Evolutionary conservation across 2,329 filamentous ascomycete genomes (phyloP), one percentile per base, ranked within the genome.

Genomic region (Aspergillus caelatus): DNA sequence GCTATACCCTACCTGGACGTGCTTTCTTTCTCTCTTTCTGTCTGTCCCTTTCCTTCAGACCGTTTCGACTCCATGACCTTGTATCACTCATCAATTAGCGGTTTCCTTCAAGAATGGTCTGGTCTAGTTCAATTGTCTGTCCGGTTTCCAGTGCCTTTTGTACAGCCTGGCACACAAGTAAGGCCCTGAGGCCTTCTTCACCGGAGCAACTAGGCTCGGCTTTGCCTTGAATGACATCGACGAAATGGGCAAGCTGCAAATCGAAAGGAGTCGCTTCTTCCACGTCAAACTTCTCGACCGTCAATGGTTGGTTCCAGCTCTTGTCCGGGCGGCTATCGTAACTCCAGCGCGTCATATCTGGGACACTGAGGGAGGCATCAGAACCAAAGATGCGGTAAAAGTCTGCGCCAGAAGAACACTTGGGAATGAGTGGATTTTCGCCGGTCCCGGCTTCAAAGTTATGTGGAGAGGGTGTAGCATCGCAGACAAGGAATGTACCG

Each of bases 361-460:
- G 84, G 19, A 87, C 82, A 68, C 84, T 86, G 1, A 88, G 69
- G 23, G 78, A 81, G 0, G 75, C 85, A 2, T 84, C 74, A 0
- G 81, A 82, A 0, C 85, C 85, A 63, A 87, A 83, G n/a, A 88
- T 81, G 0, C 84, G 79, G 62, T 87, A 88, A 57, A 85, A 82
- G 45, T 75, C 74, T 16, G 70, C 65, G 80, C 81, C 62, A 74
- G 74, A 0, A 71, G 75, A 2, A 12, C 36, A 41, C 28, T 45
- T 6, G 0, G 84, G 81, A 56, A 88, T 83, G 0, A 78, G 71
- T 0, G 85, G 84, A 62, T 88, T 88, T 73, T 88, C 86, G 2
- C 85, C 85, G 0, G 86, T 88, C 0, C 84, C 86, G 2, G 79
- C 74, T 70, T 88, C 86, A 56, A 87, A 88, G 62, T 79, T 84